These are phyloP conservation scores for Coniferiporia sulphurascens DNA, from an alignment of 1,284 basidiomycete genomes.

Conservation along the genomic window DNA sequence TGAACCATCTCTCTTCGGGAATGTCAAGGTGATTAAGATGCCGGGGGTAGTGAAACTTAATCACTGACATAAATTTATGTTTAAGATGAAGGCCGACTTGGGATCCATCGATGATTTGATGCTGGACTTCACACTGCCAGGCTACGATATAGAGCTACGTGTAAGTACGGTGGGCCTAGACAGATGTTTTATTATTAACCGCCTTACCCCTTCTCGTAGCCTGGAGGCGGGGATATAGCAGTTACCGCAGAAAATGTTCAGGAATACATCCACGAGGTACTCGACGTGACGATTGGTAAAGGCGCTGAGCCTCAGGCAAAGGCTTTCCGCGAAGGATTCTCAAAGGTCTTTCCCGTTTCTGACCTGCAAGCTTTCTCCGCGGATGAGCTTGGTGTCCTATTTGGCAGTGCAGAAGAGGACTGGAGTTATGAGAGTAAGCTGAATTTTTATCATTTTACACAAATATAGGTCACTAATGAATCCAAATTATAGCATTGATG, in stretches of 20 bases:
- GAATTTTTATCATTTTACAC: neutral
- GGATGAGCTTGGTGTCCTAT: conserved; percentile 90
- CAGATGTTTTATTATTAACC: too few relatives aligned
- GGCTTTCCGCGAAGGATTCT: conserved; percentile 88
- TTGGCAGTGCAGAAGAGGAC: conserved; percentile 94
- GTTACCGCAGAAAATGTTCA: conserved; percentile 86
- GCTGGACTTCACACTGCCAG: conserved; percentile 95
- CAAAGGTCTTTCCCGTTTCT: conserved; percentile 88
- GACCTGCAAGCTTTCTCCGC: conserved; percentile 91
- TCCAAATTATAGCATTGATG: conserved; percentile 59
- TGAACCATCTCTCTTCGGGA: conserved; percentile 36
- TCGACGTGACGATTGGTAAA: conserved; percentile 78
- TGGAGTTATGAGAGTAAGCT: conserved; percentile 85
- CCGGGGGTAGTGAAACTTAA: neutral
- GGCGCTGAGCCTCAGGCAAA: conserved; percentile 73
- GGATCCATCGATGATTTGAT: conserved; percentile 77
- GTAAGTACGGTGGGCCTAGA: conserved; percentile 35
- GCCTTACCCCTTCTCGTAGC: conserved; percentile 33
- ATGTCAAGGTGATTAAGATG: conserved; percentile 43
- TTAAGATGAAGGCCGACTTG: neutral
- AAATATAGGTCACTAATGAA: conserved; percentile 11
- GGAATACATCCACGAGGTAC: conserved; percentile 79
- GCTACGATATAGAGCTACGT: conserved; percentile 87
- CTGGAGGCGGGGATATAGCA: conserved; percentile 70
- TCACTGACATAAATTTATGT: neutral